A percentile compares a stretch with the other conserved stretches of the same genome.
Conservation (phyloP, 2,329 filamentous ascomycete species). For the Botryotinia convoluta region DNA sequence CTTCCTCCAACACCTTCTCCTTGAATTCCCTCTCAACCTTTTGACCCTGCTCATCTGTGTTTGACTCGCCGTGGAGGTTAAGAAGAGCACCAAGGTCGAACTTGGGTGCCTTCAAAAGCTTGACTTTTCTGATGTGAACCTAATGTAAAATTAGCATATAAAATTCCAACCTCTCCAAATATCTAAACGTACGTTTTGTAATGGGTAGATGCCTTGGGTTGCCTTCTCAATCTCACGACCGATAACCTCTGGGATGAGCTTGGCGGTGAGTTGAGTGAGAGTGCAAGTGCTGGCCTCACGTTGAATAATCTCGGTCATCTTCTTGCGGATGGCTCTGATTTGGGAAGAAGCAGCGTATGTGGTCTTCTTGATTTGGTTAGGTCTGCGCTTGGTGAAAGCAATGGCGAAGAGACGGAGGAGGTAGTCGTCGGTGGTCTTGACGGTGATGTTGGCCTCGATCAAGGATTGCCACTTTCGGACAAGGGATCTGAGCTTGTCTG, state of each 20-base stretch:
- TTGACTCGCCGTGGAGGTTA: slow-evolving; percentile 95
- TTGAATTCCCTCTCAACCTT: slow-evolving; percentile 99
- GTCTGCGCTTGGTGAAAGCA: slow-evolving; percentile 97
- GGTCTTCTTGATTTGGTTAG: slow-evolving; percentile 99
- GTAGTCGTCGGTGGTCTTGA: slow-evolving; percentile 99
- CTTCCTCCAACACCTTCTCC: slow-evolving; percentile 90
- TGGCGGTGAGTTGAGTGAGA: slow-evolving; percentile 92
- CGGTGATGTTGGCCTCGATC: slow-evolving; percentile 98
- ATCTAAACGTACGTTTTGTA: slow-evolving; percentile 79
- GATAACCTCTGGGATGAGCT: slow-evolving; percentile 99
- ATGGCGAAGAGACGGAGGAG: slow-evolving; percentile 98
- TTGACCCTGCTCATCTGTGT: slow-evolving; percentile 92
- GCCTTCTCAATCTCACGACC: slow-evolving; percentile 99
- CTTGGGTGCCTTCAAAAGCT: slow-evolving; percentile 98
- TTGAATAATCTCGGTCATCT: slow-evolving; percentile 99
- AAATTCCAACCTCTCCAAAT: not conserved
- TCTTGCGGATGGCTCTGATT: slow-evolving; percentile 96
- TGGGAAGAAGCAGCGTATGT: slow-evolving; percentile 97
- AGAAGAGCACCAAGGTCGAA: slow-evolving; percentile 97
- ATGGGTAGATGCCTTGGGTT: slow-evolving; percentile 98
- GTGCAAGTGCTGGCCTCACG: slow-evolving; percentile 94
- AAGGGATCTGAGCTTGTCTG: slow-evolving; percentile 98
- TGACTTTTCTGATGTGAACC: slow-evolving; percentile 99
- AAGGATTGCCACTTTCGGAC: slow-evolving; percentile 99
- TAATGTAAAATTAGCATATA: slow-evolving; percentile 47